phyloP scores from a whole-genome alignment of 805 yeast genomes.

The Kodamaea sagamina region DNA sequence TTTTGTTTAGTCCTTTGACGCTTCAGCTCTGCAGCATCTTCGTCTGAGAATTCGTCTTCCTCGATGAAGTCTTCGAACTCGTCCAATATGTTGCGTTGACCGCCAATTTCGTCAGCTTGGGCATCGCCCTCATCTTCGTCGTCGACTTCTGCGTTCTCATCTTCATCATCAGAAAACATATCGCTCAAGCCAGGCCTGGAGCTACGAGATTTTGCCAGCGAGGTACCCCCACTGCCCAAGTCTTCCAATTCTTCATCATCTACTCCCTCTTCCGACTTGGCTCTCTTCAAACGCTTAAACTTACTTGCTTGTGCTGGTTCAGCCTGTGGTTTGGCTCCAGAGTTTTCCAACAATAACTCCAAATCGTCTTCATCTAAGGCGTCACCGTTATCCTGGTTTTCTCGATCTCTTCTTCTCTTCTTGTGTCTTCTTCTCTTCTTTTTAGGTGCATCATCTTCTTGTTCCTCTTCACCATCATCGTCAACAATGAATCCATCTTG shows the following conservation, averaged over 20 bases:
- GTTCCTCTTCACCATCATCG: conserved; percentile 69
- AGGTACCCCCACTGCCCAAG: conserved; percentile 30
- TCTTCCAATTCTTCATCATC: conserved; percentile 37
- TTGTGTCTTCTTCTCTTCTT: conserved; percentile 33
- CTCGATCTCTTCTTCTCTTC: conserved; percentile 44
- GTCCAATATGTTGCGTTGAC: conserved; percentile 52
- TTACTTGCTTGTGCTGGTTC: conserved; percentile 40
- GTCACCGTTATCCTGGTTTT: conserved; percentile 50
- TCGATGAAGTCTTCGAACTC: conserved; percentile 97
- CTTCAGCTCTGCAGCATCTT: conserved; percentile 48
- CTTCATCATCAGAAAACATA: conserved; percentile 65
- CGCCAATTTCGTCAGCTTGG: conserved; percentile 25
- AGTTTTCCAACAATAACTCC: conserved; percentile 85
- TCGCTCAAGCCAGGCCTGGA: conserved; percentile 50
- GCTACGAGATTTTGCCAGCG: conserved; percentile 8
- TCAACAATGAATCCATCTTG: conserved; percentile 94
- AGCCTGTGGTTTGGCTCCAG: conserved; percentile 61
- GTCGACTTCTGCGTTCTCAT: conserved; percentile 28
- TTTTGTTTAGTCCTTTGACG: conserved; percentile 34
- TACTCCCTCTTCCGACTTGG: conserved; percentile 42
- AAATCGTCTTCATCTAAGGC: conserved; percentile 93
- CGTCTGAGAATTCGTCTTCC: conserved; percentile 94
- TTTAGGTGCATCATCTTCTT: conserved; percentile 23
- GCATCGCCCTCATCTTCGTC: conserved; percentile 37
- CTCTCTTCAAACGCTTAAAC: conserved; percentile 84